Conservation (phyloP, 345 rosid genomes). For the Eucalyptus decipiens region DNA sequence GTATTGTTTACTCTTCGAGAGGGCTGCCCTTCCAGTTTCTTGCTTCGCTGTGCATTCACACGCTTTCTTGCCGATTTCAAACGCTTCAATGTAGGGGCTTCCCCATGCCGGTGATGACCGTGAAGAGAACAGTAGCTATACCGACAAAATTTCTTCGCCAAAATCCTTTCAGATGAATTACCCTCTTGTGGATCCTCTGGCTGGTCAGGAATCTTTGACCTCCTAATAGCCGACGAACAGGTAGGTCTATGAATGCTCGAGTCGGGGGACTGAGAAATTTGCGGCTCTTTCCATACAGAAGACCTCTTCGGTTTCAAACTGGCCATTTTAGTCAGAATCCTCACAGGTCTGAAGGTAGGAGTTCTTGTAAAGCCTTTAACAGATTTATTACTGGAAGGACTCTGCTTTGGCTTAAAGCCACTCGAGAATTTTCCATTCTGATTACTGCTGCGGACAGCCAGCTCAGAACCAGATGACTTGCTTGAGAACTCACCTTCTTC, state of each 20-base stretch:
- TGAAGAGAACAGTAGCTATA: slow-evolving; percentile 91
- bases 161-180: slow-evolving; percentile 11
- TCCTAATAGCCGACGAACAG: slow-evolving; percentile 78
- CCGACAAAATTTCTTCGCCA: slow-evolving; percentile 30
- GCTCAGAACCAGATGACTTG: slow-evolving; percentile 1
- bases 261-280: neutral
- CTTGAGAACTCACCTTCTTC: slow-evolving; percentile 2
- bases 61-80: slow-evolving; percentile 57
- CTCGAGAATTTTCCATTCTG: neutral
- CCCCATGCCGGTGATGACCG: slow-evolving; percentile 38
- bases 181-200: slow-evolving; percentile 14
- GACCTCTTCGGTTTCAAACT: slow-evolving; percentile 39
- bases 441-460: neutral
- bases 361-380: slow-evolving; percentile 11
- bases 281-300: slow-evolving; percentile 3
- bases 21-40: slow-evolving; percentile 17
- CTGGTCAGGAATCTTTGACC: slow-evolving; percentile 32
- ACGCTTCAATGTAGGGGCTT: slow-evolving; percentile 41
- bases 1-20: slow-evolving; percentile 12
- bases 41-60: slow-evolving; percentile 33
- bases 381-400: slow-evolving; percentile 17
- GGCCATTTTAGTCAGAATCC: slow-evolving; percentile 20
- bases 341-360: slow-evolving; percentile 15
- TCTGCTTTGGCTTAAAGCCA: neutral
- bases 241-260: slow-evolving; percentile 39